Evolutionary conservation across 176 grass and related monocot genomes (phyloP).

Genomic region (Bothriochloa decipiens): DNA sequence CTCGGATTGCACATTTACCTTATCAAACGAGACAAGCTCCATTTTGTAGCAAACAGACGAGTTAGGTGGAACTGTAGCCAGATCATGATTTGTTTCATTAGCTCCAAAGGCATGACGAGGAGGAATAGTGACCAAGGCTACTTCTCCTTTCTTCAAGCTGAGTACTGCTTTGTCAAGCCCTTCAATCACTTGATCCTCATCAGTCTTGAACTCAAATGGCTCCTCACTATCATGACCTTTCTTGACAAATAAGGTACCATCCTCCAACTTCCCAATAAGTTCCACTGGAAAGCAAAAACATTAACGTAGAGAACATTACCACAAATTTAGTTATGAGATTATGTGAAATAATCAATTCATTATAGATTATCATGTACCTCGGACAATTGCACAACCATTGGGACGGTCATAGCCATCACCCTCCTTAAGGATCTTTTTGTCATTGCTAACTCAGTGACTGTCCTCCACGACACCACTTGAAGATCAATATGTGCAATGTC

Average conservation of each 20-base stretch:
- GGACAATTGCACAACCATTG: slow-evolving; percentile 66
- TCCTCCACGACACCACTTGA: slow-evolving; percentile 81
- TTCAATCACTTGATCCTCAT: slow-evolving; percentile 84
- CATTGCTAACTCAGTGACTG: slow-evolving; percentile 66
- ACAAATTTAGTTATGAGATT: neutral
- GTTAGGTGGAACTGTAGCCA: slow-evolving; percentile 58
- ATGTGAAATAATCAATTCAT: slow-evolving; percentile 9
- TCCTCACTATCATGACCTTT: slow-evolving; percentile 80
- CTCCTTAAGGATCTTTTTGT: slow-evolving; percentile 75
- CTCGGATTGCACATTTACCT: slow-evolving; percentile 44
- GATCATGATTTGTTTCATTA: slow-evolving; percentile 65
- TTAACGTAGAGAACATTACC: neutral
- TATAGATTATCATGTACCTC: slow-evolving; percentile 42
- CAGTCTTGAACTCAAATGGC: slow-evolving; percentile 76
- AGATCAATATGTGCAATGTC: slow-evolving; percentile 60
- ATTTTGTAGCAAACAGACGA: slow-evolving; percentile 66
- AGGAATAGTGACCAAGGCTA: slow-evolving; percentile 66
- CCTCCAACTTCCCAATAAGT: slow-evolving; percentile 71
- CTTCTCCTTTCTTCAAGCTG: slow-evolving; percentile 83
- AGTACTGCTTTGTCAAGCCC: slow-evolving; percentile 76
- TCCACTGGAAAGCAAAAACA: slow-evolving; percentile 51
- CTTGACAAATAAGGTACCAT: slow-evolving; percentile 77
- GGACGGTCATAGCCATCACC: slow-evolving; percentile 78
- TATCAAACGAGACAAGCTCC: slow-evolving; percentile 78
- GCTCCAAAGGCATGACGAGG: slow-evolving; percentile 64